Percentiles rank a stretch among this genome's conserved stretches.
Conservation (phyloP, 2,329 filamentous ascomycete genomes). For the Sarocladiaceae sp. region DNA sequence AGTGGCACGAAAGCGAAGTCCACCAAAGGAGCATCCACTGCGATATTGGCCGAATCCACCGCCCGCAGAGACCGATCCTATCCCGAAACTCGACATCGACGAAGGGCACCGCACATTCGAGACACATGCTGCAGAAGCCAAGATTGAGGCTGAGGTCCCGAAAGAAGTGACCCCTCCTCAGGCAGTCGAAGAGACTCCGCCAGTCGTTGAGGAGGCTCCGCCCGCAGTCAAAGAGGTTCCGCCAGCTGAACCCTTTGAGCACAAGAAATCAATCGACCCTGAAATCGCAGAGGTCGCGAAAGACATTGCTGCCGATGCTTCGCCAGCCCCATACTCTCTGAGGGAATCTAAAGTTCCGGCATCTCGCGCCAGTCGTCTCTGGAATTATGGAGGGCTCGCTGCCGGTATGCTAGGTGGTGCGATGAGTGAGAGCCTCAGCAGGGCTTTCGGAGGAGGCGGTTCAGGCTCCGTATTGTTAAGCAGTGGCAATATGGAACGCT, state of each 20-base stretch:
- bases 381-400: constrained; percentile 91
- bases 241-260: not conserved
- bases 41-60: constrained; percentile 15
- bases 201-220: not conserved
- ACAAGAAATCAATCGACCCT: constrained; percentile 13
- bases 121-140: not conserved
- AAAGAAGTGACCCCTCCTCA: not conserved
- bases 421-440: constrained; percentile 77
- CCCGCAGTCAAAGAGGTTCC: not conserved
- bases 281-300: constrained; percentile 20
- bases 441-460: constrained; percentile 65
- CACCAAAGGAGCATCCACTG: constrained; percentile 32
- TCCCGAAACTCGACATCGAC: not conserved
- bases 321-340: constrained; percentile 56
- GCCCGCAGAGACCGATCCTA: not conserved
- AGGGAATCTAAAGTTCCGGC: constrained; percentile 88
- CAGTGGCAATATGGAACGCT: constrained; percentile 83
- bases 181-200: not conserved
- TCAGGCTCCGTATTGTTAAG: constrained; percentile 82
- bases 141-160: not conserved
- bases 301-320: constrained; percentile 18
- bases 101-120: constrained; percentile 4
- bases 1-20: constrained; percentile 12
- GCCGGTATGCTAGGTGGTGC: constrained; percentile 95
- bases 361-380: constrained; percentile 78